Evolutionary conservation across 2,329 filamentous ascomycete species (phyloP), one percentile per base, ranked within the genome.

Genomic region (Pseudocercospora cruenta): DNA sequence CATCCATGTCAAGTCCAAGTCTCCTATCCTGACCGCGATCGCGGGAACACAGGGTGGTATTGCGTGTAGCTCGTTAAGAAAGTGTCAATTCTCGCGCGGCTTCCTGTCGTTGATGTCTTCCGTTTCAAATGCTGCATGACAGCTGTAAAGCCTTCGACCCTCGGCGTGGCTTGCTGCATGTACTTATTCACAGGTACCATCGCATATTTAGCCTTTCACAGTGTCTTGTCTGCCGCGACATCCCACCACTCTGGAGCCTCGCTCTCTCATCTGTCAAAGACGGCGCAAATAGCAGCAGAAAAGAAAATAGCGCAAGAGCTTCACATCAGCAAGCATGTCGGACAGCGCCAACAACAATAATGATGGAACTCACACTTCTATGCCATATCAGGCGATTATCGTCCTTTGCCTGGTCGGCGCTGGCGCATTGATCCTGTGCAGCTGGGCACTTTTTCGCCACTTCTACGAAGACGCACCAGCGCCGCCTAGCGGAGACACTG

Each of bases 331-430:
- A n/a, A 55, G 26, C 16, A 55, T 55, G 51, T 24, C 51, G 51
- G 26, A 55, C 24, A 28, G 49, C 49, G 47, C 45, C 16, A 24
- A 21, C 3, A 54, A 58, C 28, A 58, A 43, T 19, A 24, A 58
- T 7, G 55, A 36, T 21, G 55, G 55, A 14, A 43, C 28, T 10
- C 55, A 63, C 19, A 66, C 69, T 5, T 64, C 63, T 16, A 69
- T 70, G 58, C 63, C 69, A 5, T 63, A 68, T 19, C 31, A 59
- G 43, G 70, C 70, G 9, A 70, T 72, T 55, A 71, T 72, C 47
- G 62, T 72, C 28, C 68, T 72, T 3, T 69, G 68, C 53, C 62
- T 72, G 33, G 62, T 72, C 16, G 68, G 69, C 39, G 68, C 70
- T 1, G 68, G 69, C 45, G 68, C 65, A 21, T 31, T 61, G 19